Base-by-base conservation (phyloP, 805 yeast species). In the Schwanniomyces pseudopolymorphus region DNA sequence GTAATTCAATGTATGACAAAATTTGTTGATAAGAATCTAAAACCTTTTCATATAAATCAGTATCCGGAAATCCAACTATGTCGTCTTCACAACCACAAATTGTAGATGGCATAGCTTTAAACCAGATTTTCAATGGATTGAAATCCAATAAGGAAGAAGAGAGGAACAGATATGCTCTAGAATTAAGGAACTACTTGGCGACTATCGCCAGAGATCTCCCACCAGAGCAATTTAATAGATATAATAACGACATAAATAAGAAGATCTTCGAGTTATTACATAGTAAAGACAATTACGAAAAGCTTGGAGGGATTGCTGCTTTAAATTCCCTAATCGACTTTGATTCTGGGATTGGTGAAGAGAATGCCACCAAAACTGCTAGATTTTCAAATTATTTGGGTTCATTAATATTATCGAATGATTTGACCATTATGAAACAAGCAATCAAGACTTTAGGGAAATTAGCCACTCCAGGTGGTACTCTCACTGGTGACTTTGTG, bases 401-500 rank as follows among this genome's bases (percentile, higher is more conserved):
- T 36, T 81, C 85, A 35, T 78, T 89, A 46, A 82, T 92, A 17
- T 86, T 94, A 3, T 85, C 94, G 0, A 85, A 81, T 52, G 97
- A 94, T 58, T 74, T 84, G 14, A 88, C 81, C 33, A 92, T 90
- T 27, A 89, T 92, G 91, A 81, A 82, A 49, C 78, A 84, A 27
- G 97, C 98, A 2, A 90, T 96, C 0, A 78, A 78, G 44, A 89
- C 96, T 0, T 73, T 94, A 52, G 99, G 98, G 10, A 86, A 85
- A 58, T 73, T 92, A 53, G 96, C 97, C 0, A 81, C 84, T 5
- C 92, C 96, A 0, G 96, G 96, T 22, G 94, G 96, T 0, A 83
- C 95, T 1, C 67, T 90, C 44, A 89, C 96, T 0, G 90, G 95
- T 0, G 97, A 90, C 42, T 86, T 92, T 63, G 97, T 94, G 22